phyloP scores from a whole-genome alignment of 202 grass and related monocot genomes.

The Schoenoplectus tabernaemontani region DNA sequence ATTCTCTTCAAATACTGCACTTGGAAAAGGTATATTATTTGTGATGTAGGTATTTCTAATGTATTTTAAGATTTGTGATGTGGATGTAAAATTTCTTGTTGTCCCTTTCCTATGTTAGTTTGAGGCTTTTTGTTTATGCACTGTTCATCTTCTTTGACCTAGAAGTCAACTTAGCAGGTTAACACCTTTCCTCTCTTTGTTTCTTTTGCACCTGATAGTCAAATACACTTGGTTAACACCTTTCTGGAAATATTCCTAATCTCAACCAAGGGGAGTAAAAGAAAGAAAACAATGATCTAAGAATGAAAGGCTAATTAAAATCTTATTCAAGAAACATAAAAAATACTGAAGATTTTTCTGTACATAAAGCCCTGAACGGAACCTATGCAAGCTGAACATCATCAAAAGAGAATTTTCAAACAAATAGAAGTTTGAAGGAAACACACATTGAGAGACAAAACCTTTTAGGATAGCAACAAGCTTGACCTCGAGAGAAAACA shows the following conservation, averaged over 20 bases:
- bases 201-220: background rate
- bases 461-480: conserved; percentile 1
- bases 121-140: background rate
- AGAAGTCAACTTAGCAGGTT: too few species aligned
- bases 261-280: background rate
- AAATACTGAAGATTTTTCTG: background rate
- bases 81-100: background rate
- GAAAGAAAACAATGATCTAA: background rate
- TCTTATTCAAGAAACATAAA: conserved; percentile 3
- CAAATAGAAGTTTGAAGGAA: conserved; percentile 1
- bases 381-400: conserved; percentile 10
- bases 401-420: background rate
- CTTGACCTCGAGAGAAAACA: background rate
- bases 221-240: background rate
- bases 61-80: background rate
- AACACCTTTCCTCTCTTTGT: background rate
- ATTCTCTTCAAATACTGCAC: conserved; percentile 8
- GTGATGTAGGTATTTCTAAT: background rate
- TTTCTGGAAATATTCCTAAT: background rate
- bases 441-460: conserved; percentile 7
- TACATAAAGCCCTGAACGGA: conserved; percentile 12
- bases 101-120: background rate
- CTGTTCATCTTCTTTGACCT: background rate
- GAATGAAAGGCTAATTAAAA: background rate
- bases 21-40: background rate